Conservation (phyloP, 164 flowering plant species). For the Vitis rupestris region DNA sequence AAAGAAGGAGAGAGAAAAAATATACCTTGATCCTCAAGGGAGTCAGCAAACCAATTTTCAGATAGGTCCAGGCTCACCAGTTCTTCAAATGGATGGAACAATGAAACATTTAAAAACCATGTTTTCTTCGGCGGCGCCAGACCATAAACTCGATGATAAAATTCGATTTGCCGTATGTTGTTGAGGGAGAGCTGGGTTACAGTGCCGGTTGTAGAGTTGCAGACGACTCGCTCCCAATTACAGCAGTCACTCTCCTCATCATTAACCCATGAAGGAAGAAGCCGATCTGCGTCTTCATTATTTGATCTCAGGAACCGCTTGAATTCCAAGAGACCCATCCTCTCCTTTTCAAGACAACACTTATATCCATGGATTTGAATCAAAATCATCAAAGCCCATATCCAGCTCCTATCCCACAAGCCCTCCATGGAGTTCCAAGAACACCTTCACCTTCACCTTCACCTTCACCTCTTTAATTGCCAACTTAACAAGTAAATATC, state of each 20-base stretch:
- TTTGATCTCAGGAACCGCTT: not conserved
- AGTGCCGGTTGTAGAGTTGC: not conserved
- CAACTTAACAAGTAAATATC: too few relatives aligned
- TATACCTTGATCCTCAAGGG: not conserved
- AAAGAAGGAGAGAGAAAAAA: not conserved
- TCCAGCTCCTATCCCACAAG: too few relatives aligned
- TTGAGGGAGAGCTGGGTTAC: not conserved
- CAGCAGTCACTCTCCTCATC: not conserved
- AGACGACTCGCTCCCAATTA: not conserved
- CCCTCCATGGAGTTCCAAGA: too few relatives aligned
- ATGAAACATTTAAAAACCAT: not conserved
- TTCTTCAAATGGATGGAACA: not conserved
- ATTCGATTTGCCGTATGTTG: not conserved
- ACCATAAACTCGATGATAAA: not conserved
- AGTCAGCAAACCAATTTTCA: not conserved
- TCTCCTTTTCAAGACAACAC: not conserved
- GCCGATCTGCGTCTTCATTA: not conserved
- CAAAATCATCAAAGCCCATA: not conserved
- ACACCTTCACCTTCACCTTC: too few relatives aligned
- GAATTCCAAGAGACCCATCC: not conserved
- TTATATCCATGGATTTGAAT: not conserved
- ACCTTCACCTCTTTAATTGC: too few relatives aligned
- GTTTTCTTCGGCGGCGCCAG: not conserved
- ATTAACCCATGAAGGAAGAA: not conserved
- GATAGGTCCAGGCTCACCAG: not conserved